A percentile compares a stretch with the other conserved stretches of the same genome.
Evolutionary conservation across 2,329 filamentous ascomycete species (phyloP).

Genomic region (Colletotrichum sp.): DNA sequence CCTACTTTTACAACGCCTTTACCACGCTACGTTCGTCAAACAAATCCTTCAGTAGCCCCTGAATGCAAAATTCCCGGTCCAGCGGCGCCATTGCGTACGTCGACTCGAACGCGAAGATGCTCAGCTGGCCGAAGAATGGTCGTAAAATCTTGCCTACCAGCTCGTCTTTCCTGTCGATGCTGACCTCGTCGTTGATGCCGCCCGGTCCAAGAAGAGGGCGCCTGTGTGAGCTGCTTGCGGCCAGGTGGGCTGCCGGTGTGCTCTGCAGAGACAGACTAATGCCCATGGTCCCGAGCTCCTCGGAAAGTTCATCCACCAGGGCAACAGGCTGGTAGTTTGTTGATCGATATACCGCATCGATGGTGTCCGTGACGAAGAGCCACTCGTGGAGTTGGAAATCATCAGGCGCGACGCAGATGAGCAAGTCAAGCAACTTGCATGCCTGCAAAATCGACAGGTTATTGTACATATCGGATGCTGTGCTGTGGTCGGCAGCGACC

Average conservation of each 20-base stretch:
- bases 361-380: conserved; percentile 96
- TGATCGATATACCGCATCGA: conserved; percentile 90
- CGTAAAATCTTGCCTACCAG: conserved; percentile 79
- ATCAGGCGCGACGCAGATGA: conserved; percentile 87
- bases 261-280: conserved; percentile 35
- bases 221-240: conserved; percentile 39
- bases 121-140: conserved; percentile 90
- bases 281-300: conserved; percentile 65
- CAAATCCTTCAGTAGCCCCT: conserved; percentile 72
- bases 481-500: conserved; percentile 67
- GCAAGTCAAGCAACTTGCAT: conserved; percentile 88
- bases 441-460: conserved; percentile 83
- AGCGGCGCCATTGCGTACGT: conserved; percentile 82
- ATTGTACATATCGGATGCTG: conserved; percentile 74
- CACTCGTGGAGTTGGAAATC: conserved; percentile 99
- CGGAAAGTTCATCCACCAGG: conserved; percentile 83
- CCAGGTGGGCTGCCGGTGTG: conserved; percentile 41
- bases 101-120: conserved; percentile 91
- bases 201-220: conserved; percentile 57
- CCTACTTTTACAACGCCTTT: conserved; percentile 53
- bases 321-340: conserved; percentile 72
- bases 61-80: conserved; percentile 69
- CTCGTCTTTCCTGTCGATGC: conserved; percentile 67
- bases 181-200: conserved; percentile 60
- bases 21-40: conserved; percentile 79